Evolutionary conservation across 2,329 filamentous ascomycete genomes (phyloP), one percentile per base, ranked within the genome.

Genomic region (Aureobasidium namibiae): DNA sequence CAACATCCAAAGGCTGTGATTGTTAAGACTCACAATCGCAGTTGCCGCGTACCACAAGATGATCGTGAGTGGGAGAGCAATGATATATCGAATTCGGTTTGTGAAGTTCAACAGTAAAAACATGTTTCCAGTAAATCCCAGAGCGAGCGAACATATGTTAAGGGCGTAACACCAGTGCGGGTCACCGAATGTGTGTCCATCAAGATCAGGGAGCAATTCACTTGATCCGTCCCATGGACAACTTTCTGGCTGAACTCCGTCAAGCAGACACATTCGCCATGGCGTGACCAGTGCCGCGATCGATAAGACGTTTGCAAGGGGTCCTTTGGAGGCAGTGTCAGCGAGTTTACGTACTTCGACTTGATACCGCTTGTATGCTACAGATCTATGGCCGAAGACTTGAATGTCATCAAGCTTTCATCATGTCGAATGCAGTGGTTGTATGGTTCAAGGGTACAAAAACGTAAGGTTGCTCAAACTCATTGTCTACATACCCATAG

Each of bases 101-200:
- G 90, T 89, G 80, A 96, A 96, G 73, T 96, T 96, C 65, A 94
- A 82, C 0, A 96, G 79, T 1, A 96, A 79, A 62, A 90, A 91
- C 1, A 89, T 63, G 66, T 96, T 96, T 8, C 91, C 89, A 1
- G 86, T 71, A 33, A 96, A 76, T 16, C 91, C 92, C 61, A 90
- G 82, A 18, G 76, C 82, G 4, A 96, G 79, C 62, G 92, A 92
- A 2, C 86, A 77, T 3, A 87, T 88, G 67, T 96, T 96, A 65
- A 95, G 75, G 56, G 78, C 82, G 44, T 86, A 84, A 66, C 75
- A 87, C 87, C 90, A 96, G 63, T 72, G 64, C 1, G 91, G 90
- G 70, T 95, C 90, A 0, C 64, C 41, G 59, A 88, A 79, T 24
- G 81, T 83, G 0, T 82, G 68, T 2, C 84, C 82, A 14, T 76